Evolutionary conservation across 2,329 filamentous ascomycete genomes (phyloP), one percentile per base, ranked within the genome.

Genomic region (Paecilomyces sp.): DNA sequence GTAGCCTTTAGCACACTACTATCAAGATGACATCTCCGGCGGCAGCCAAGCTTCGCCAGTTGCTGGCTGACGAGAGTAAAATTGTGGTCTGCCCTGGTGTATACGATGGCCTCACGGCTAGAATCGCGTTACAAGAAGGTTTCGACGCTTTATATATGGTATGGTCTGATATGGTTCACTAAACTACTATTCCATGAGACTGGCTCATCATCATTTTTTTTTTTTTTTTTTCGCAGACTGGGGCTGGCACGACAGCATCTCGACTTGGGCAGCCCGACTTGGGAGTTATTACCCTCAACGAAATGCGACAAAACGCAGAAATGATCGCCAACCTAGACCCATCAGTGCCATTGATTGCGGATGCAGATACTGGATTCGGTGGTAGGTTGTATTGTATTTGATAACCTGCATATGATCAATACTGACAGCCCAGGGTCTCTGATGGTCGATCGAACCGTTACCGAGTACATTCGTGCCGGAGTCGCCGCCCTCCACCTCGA

Each of bases 61-160:
- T 76, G 56, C 67, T 82, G 13, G 66, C 69, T 1, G 72, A 78
- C 18, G 65, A 71, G 13, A 67, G 74, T 31, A 72, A 76, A 55
- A 74, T 82, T 53, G 66, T 89, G 47, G 79, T 87, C 2, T 85
- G 82, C 57, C 86, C 86, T 0, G 86, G 87, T 33, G 86, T 89
- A 2, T 88, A 88, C 67, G 87, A 90, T 76, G 87, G 87, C 12
- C 80, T 88, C 58, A 85, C 84, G 1, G 85, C 87, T 0, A 78
- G 86, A 0, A 82, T 89, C 59, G 85, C 86, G 1, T 76, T 88
- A 24, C 75, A 79, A 51, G 77, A 83, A n/a, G 86, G 85, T 4
- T 88, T 88, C 61, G 82, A 88, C 54, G 82, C 79, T 59, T 70
- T 89, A 47, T 89, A 89, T 75, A 89, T 89, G 86, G 85, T 87